Percentiles rank a stretch among this genome's conserved stretches.
phyloP scores from a whole-genome alignment of 2,329 filamentous ascomycete species.

The Hymenoscyphus fraxineus region DNA sequence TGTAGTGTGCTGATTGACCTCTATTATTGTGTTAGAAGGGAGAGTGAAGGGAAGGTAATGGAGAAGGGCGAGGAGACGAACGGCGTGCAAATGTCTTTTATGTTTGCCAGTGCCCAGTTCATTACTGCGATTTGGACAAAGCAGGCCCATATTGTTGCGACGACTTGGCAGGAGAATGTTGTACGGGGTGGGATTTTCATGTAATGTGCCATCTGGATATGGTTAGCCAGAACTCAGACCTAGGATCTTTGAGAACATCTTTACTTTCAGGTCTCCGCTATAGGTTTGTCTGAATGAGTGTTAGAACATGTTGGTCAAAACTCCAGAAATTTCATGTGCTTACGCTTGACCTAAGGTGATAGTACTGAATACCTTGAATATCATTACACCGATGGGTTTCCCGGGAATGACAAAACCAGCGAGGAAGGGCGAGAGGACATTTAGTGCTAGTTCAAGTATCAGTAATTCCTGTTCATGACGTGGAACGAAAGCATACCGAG shows the following conservation, averaged over 20 bases:
- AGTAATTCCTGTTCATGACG: not conserved
- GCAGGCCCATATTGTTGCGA: constrained; percentile 53
- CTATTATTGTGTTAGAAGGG: not conserved
- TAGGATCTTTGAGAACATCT: constrained; percentile 8
- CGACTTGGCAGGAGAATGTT: constrained; percentile 43
- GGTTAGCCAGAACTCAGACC: constrained; percentile 31
- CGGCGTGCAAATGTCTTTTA: constrained; percentile 58
- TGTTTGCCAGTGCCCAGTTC: constrained; percentile 56
- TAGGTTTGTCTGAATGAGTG: constrained; percentile 51
- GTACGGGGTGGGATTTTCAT: constrained; percentile 40
- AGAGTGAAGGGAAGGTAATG: constrained; percentile 39
- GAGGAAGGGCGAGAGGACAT: constrained; percentile 69
- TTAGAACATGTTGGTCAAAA: constrained; percentile 40
- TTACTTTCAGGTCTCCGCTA: constrained; percentile 21
- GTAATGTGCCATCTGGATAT: constrained; percentile 61
- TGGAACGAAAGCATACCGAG: constrained; percentile 43
- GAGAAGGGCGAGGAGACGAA: constrained; percentile 35
- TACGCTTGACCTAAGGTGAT: constrained; percentile 53
- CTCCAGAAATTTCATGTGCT: constrained; percentile 35
- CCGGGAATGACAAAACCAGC: constrained; percentile 67
- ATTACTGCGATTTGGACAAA: constrained; percentile 62
- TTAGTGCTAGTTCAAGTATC: constrained; percentile 47
- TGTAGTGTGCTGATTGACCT: constrained; percentile 55
- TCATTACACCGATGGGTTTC: constrained; percentile 68
- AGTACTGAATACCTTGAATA: constrained; percentile 73